A percentile compares a stretch with the other conserved stretches of the same genome.
Evolutionary conservation across 1,284 basidiomycete species (phyloP).

Genomic region (Heterobasidion annosum): DNA sequence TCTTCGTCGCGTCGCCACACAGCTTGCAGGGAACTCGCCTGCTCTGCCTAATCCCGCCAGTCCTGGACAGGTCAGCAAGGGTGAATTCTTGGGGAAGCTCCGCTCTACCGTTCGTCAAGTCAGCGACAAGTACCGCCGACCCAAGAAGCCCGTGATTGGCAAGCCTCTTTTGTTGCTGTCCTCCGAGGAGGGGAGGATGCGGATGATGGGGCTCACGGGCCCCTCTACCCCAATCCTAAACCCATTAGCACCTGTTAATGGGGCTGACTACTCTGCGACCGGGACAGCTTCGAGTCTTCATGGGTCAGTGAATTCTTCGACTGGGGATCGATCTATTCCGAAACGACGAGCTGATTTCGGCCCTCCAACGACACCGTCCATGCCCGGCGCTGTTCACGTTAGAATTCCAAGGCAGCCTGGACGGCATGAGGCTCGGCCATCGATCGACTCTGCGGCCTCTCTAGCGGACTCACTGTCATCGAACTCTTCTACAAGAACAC

Average conservation of each 20-base stretch:
- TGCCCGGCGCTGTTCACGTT: conserved; percentile 15
- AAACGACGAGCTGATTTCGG: conserved; percentile 56
- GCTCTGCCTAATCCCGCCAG: conserved; percentile 19
- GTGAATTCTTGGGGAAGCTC: conserved; percentile 53
- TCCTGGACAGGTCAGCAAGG: conserved; percentile 55
- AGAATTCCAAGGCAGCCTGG: conserved; percentile 4
- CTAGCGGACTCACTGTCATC: conserved; percentile 16
- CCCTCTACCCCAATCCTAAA: conserved; percentile 5
- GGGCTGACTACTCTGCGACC: conserved; percentile 8
- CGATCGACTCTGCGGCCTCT: conserved; percentile 22
- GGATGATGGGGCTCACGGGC: not conserved
- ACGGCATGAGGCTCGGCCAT: conserved; percentile 10
- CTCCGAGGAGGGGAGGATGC: conserved; percentile 4
- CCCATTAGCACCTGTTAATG: conserved; percentile 3
- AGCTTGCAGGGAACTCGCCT: conserved; percentile 23
- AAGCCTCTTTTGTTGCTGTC: conserved; percentile 28
- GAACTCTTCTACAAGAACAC: conserved; percentile 17
- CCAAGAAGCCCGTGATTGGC: conserved; percentile 34
- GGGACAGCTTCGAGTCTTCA: conserved; percentile 13
- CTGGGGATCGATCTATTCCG: conserved; percentile 54
- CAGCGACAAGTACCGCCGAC: conserved; percentile 44
- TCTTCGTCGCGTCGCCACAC: conserved; percentile 32
- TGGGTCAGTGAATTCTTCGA: conserved; percentile 55
- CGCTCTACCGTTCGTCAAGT: conserved; percentile 55
- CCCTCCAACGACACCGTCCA: conserved; percentile 30